A percentile compares a stretch with the other conserved stretches of the same genome.
Conservation (phyloP, 495 filamentous ascomycete species). For the Geopyxis carbonaria region DNA sequence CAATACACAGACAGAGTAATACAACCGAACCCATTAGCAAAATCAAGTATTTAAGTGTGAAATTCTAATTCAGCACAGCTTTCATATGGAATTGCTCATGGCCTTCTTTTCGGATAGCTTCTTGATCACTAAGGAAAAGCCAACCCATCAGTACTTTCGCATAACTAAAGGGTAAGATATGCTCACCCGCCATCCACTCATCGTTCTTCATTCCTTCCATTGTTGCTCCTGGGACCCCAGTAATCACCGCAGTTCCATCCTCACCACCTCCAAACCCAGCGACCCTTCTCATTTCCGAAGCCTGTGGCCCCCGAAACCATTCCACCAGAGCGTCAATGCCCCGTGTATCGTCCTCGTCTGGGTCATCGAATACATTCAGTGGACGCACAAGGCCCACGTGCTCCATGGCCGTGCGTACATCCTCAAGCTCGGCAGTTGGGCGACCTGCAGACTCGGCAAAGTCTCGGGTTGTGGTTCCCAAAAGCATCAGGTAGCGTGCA, state of each 20-base stretch:
- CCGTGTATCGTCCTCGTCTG: conserved; percentile 18
- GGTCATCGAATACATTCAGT: conserved; percentile 18
- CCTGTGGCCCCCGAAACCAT: conserved; percentile 20
- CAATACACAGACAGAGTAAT: too few relatives aligned
- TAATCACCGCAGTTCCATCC: conserved; percentile 7
- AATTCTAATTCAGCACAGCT: too few relatives aligned
- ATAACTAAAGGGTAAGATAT: too few relatives aligned
- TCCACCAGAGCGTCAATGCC: conserved; percentile 23
- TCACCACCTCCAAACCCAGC: conserved; percentile 11
- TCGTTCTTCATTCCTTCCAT: conserved; percentile 20
- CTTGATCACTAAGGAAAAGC: too few relatives aligned
- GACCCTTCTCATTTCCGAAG: conserved; percentile 22
- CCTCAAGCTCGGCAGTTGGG: conserved; percentile 16
- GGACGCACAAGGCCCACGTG: conserved; percentile 22
- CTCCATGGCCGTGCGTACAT: conserved; percentile 21
- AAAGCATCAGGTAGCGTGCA: conserved; percentile 21
- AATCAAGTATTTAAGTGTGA: too few relatives aligned
- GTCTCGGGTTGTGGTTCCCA: conserved; percentile 20
- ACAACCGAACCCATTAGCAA: too few relatives aligned
- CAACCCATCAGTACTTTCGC: too few relatives aligned
- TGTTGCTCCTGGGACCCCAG: conserved; percentile 13
- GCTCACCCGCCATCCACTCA: conserved; percentile 20
- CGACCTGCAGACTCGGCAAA: conserved; percentile 19
- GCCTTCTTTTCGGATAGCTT: too few relatives aligned
- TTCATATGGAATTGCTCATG: too few relatives aligned